Base-by-base conservation (phyloP, 495 filamentous ascomycete species). In the Xylaria acuta region DNA sequence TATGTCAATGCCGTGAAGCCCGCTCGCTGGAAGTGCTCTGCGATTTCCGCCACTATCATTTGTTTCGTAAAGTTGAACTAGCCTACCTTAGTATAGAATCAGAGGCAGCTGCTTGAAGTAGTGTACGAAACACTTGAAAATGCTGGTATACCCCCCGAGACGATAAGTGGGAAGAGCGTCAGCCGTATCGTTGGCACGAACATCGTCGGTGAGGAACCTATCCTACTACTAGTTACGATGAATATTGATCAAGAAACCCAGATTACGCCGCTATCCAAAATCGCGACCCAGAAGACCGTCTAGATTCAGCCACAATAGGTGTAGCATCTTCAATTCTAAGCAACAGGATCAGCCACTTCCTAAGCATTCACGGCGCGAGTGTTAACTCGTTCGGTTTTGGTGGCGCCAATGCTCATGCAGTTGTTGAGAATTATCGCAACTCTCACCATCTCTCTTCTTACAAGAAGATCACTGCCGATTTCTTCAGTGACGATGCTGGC, bases 91-190 rank as follows among this genome's bases (percentile, higher is more conserved):
- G 32, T 32, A 36, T 36, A 36, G 2, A 91, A 92, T 74, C 93
- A 94, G 77, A 88, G 93, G 38, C n/a, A 59, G 83, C 94, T 34
- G n/a, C 30, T 87, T 92, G 6, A 92, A 41, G 93, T 90, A 49
- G 90, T 91, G 1, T 95, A 93, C 72, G 92, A 95, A 73, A 91
- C 92, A 0, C 84, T 97, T 0, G 93, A 97, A 79, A 93, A 91
- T 85, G 91, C 92, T n/a, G 93, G 93, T 0, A 91, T 94, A 70
- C 86, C 90, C 56, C 92, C 0, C 30, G 16, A 0, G 90, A 92
- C 2, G 89, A 88, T 93, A 1, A 89, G 81, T 72, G 86, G 90
- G 16, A 86, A 92, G 78, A 84, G 90, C 5, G 88, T 94, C 40
- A 93, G 91, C 22, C 92, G 92, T 18, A 93, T 94, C 79, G 91